Percentiles rank a stretch among this genome's conserved stretches.
Conservation (phyloP, 179 eudicot genomes). For the Actinidia chinensis region DNA sequence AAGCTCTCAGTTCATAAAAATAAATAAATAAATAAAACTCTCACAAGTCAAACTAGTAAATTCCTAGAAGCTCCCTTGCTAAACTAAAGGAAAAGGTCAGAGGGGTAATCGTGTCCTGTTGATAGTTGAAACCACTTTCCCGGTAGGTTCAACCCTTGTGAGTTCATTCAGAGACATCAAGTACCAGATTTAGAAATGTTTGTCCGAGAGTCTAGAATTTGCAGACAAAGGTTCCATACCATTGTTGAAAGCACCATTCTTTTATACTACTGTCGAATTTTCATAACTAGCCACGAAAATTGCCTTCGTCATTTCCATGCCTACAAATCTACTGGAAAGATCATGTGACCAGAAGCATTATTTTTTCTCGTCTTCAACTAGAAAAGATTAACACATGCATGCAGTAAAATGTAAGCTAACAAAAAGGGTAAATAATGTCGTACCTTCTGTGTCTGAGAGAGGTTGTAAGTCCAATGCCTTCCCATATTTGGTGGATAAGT, state of each 20-base stretch:
- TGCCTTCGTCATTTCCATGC: not conserved
- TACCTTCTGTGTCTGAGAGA: not conserved
- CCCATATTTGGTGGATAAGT: not conserved
- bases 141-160: not conserved
- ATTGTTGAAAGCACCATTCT: not conserved
- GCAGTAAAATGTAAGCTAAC: not conserved
- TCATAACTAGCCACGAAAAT: not conserved
- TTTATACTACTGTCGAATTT: not conserved
- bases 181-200: not conserved
- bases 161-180: no score
- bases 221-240: not conserved
- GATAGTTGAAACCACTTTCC: not conserved
- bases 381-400: not conserved
- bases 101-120: constrained; percentile 7
- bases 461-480: not conserved
- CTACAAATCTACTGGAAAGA: not conserved
- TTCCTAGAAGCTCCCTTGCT: not conserved
- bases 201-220: not conserved
- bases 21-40: not conserved
- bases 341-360: not conserved
- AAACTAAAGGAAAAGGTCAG: not conserved
- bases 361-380: not conserved
- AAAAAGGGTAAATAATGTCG: not conserved
- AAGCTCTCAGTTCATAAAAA: not conserved
- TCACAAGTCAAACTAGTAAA: not conserved